Percentiles rank a stretch among this genome's conserved stretches.
These are phyloP conservation scores for Fistulina hepatica DNA, from an alignment of 1,284 basidiomycete species.

Conservation along the genomic window DNA sequence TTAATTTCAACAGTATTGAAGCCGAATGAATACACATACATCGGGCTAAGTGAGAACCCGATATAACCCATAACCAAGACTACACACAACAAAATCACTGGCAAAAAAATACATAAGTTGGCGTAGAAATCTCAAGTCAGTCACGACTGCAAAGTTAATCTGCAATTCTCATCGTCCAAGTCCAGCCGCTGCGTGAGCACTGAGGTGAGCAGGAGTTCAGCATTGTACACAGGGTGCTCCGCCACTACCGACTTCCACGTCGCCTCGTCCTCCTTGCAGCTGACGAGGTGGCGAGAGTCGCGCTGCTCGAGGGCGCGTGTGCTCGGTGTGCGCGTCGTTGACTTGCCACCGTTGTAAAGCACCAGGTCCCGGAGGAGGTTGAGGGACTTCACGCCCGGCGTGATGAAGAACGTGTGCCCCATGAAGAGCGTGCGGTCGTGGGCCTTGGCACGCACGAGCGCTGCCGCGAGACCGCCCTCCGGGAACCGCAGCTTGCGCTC, in stretches of 20 bases:
- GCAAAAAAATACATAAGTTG: too few species aligned
- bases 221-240: constrained; percentile 48
- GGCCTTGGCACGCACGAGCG: constrained; percentile 44
- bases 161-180: constrained; percentile 36
- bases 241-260: constrained; percentile 50
- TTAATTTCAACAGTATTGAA: too few species aligned
- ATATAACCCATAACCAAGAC: too few species aligned
- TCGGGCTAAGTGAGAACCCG: too few species aligned
- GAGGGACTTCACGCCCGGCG: constrained; percentile 42
- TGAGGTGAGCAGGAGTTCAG: constrained; percentile 53
- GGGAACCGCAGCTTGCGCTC: constrained; percentile 59
- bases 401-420: constrained; percentile 63
- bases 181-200: constrained; percentile 56
- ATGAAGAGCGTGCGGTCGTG: constrained; percentile 43
- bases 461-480: constrained; percentile 32
- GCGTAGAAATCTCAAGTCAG: too few species aligned
- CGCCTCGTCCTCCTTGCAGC: constrained; percentile 44
- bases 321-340: constrained; percentile 41
- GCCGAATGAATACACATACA: too few species aligned
- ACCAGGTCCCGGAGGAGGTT: constrained; percentile 58
- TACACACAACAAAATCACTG: too few species aligned
- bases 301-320: constrained; percentile 39
- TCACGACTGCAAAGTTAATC: too few species aligned
- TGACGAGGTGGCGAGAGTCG: constrained; percentile 45
- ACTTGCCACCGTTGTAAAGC: constrained; percentile 56